Evolutionary conservation across 805 yeast genomes (phyloP), one percentile per base, ranked within the genome.

Genomic region (Yamadazyma kitorensis): DNA sequence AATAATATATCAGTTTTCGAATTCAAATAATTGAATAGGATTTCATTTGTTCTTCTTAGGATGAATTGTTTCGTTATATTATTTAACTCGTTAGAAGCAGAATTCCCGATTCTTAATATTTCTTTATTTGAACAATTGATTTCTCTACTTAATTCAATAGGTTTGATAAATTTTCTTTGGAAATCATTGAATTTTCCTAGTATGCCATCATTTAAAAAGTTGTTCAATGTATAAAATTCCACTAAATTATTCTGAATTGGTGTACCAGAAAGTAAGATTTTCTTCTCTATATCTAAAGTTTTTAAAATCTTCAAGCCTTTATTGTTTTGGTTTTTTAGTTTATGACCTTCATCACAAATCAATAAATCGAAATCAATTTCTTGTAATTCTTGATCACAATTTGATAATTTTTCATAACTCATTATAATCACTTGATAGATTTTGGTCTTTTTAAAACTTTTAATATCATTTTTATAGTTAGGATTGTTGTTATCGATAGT

Each of bases 321-420:
- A 39, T 85, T 86, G 7, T 78, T 64, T 4, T 77, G 68, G 46
- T 78, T 85, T 48, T 91, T 93, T 45, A 93, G 68, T 31, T 96
- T 68, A 55, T 93, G 98, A 2, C 98, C 98, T 53, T 93, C 98
- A 57, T 93, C 98, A 56, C 96, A 93, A 1, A 93, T 75, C 13
- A 93, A 61, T 12, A 93, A 45, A 53, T 88, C 98, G 41, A 77
- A 62, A 1, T 57, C 56, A 3, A 68, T 68, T 2, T 63, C 54
- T 1, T 64, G 47, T 6, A 84, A 49, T 39, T 82, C 81, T 5
- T 67, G 63, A 15, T 70, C 58, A 48, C 79, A 67, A 11, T 71
- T 69, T 11, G 78, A 55, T 23, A 89, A 64, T 49, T 85, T 85
- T 52, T 93, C 98, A 55, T 93, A 93, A 3, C 96, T 95, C 44